phyloP scores from a whole-genome alignment of 805 yeast species.

The Pichia heedii region DNA sequence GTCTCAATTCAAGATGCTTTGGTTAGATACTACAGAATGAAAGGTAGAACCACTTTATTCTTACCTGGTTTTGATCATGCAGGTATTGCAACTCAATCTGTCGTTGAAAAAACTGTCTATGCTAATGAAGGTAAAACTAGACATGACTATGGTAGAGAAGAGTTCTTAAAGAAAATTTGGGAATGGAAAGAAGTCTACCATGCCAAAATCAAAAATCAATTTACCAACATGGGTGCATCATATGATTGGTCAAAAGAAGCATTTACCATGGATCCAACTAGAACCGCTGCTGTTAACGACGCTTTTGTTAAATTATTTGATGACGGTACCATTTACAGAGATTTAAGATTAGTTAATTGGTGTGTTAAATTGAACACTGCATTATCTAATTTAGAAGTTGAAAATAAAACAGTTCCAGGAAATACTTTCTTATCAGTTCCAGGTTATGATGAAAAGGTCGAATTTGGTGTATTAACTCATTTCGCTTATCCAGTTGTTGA shows the following conservation, averaged over 20 bases:
- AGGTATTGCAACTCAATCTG: conserved; percentile 97
- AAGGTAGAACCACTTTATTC: conserved; percentile 86
- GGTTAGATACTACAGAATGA: conserved; percentile 93
- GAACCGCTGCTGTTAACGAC: conserved; percentile 75
- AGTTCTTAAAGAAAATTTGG: conserved; percentile 84
- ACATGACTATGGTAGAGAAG: conserved; percentile 92
- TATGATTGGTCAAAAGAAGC: conserved; percentile 95
- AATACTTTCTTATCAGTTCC: conserved; percentile 78
- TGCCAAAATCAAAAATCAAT: conserved; percentile 71
- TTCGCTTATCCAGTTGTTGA: conserved; percentile 84
- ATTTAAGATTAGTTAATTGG: conserved; percentile 91
- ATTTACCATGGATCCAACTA: conserved; percentile 77
- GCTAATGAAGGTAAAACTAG: conserved; percentile 80
- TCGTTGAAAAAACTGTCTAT: conserved; percentile 94
- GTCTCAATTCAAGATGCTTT: conserved; percentile 90
- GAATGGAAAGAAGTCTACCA: conserved; percentile 98
- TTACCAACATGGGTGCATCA: conserved; percentile 86
- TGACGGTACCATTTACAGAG: conserved; percentile 93
- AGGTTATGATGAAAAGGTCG: conserved; percentile 80
- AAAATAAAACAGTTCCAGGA: conserved; percentile 80
- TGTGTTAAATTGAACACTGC: conserved; percentile 92
- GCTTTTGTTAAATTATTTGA: conserved; percentile 88
- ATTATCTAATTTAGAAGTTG: conserved; percentile 91
- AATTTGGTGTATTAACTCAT: conserved; percentile 95
- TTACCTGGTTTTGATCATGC: conserved; percentile 98